phyloP scores from a whole-genome alignment of 768 basidiomycete genomes.

The Kwoniella dejecticola region DNA sequence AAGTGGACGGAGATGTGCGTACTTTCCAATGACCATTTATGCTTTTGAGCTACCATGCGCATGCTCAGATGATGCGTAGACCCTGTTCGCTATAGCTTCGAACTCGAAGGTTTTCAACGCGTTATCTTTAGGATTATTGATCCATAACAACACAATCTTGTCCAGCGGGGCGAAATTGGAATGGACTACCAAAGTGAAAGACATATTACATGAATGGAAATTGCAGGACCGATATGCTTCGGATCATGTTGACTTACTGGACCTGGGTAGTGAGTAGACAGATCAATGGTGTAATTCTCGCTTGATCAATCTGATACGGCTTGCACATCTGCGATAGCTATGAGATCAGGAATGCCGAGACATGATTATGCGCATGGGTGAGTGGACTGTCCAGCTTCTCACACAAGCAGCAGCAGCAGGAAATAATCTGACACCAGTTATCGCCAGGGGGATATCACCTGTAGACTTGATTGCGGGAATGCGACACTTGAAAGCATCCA shows the following conservation, averaged over 20 bases:
- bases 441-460: no score
- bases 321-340: conserved; percentile 18
- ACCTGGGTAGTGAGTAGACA: conserved; percentile 42
- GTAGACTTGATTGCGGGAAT: conserved; percentile 24
- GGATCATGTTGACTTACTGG: conserved; percentile 38
- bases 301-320: not conserved
- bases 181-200: conserved; percentile 46
- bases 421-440: no score
- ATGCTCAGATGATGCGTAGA: conserved; percentile 17
- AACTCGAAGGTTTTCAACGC: conserved; percentile 51
- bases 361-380: conserved; percentile 37
- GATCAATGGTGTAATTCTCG: not conserved
- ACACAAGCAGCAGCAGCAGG: no score
- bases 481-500: conserved; percentile 39
- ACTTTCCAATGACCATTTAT: not conserved
- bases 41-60: not conserved
- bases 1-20: conserved; percentile 13
- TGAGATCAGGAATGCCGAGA: conserved; percentile 43
- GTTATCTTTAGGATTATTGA: conserved; percentile 37
- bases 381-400: conserved; percentile 4
- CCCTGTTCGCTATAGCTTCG: conserved; percentile 46
- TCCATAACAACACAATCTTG: conserved; percentile 32
- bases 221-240: conserved; percentile 40
- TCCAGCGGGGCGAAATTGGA: conserved; percentile 25
- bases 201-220: conserved; percentile 41